These are phyloP conservation scores for Suhomyces vadensis DNA, from an alignment of 805 yeast genomes.

Conservation along the genomic window DNA sequence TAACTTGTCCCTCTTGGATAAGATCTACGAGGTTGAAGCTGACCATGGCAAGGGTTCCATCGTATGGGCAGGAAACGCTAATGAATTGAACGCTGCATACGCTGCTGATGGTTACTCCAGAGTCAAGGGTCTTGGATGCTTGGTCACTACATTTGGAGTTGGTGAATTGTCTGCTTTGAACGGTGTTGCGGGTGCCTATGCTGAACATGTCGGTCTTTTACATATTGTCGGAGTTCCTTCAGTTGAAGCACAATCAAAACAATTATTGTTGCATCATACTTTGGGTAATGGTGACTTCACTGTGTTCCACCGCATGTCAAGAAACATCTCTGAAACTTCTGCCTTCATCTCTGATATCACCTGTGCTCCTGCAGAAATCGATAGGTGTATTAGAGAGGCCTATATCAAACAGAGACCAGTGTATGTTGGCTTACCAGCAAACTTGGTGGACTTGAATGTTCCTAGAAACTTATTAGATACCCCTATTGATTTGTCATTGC, in stretches of 20 bases:
- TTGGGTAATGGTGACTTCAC: conserved; percentile 82
- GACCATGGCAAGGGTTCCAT: conserved; percentile 25
- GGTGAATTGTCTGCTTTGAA: conserved; percentile 84
- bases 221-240: conserved; percentile 90
- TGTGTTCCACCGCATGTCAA: conserved; percentile 77
- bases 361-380: conserved; percentile 70
- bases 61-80: conserved; percentile 90
- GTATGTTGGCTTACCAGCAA: conserved; percentile 80
- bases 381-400: conserved; percentile 72
- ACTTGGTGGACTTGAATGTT: conserved; percentile 67
- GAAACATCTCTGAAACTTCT: conserved; percentile 66
- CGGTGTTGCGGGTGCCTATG: conserved; percentile 86
- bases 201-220: conserved; percentile 83
- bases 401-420: conserved; percentile 76
- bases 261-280: conserved; percentile 77
- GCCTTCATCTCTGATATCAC: conserved; percentile 62
- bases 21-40: conserved; percentile 71
- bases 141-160: conserved; percentile 87
- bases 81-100: conserved; percentile 85
- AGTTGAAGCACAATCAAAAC: conserved; percentile 67
- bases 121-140: conserved; percentile 70
- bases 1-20: conserved; percentile 69
- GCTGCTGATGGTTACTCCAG: conserved; percentile 90
- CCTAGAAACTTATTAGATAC: conserved; percentile 57
- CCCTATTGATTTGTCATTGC: conserved; percentile 62